phyloP scores from a whole-genome alignment of 2,329 filamentous ascomycete genomes.

The Trichocomaceae sp. region DNA sequence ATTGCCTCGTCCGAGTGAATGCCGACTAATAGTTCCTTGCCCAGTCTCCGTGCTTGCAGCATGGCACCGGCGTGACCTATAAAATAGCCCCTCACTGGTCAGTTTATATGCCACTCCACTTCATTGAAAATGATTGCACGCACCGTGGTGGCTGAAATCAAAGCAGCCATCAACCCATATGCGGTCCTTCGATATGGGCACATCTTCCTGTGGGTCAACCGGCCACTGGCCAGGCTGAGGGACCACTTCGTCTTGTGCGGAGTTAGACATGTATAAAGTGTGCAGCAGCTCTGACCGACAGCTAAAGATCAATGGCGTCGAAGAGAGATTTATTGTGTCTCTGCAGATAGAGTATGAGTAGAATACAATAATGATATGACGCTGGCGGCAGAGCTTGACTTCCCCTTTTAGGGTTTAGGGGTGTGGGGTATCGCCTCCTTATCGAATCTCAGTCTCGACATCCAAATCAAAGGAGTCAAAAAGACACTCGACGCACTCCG shows the following conservation, averaged over 20 bases:
- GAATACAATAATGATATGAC: background rate
- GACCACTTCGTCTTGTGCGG: slow-evolving; percentile 30
- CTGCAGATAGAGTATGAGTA: background rate
- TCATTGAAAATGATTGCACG: slow-evolving; percentile 16
- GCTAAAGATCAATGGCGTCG: background rate
- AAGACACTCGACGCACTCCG: background rate
- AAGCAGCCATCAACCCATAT: slow-evolving; percentile 99
- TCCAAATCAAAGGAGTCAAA: background rate
- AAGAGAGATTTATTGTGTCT: background rate
- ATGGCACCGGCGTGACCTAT: slow-evolving; percentile 91
- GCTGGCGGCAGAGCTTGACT: background rate
- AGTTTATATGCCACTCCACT: background rate
- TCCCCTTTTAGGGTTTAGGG: slow-evolving; percentile 7
- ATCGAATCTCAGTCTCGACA: background rate
- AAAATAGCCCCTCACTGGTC: background rate
- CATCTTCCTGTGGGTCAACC: slow-evolving; percentile 57
- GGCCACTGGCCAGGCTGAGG: slow-evolving; percentile 55
- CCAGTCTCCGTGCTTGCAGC: slow-evolving; percentile 88
- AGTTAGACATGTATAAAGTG: slow-evolving; percentile 8
- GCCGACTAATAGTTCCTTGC: slow-evolving; percentile 80
- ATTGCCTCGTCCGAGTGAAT: slow-evolving; percentile 96
- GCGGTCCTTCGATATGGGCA: slow-evolving; percentile 57
- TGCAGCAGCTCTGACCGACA: background rate
- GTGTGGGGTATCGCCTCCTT: background rate
- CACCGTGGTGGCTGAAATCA: slow-evolving; percentile 97